Evolutionary conservation across 257 asterid genomes (phyloP).

Genomic region (Nicotiana knightiana): DNA sequence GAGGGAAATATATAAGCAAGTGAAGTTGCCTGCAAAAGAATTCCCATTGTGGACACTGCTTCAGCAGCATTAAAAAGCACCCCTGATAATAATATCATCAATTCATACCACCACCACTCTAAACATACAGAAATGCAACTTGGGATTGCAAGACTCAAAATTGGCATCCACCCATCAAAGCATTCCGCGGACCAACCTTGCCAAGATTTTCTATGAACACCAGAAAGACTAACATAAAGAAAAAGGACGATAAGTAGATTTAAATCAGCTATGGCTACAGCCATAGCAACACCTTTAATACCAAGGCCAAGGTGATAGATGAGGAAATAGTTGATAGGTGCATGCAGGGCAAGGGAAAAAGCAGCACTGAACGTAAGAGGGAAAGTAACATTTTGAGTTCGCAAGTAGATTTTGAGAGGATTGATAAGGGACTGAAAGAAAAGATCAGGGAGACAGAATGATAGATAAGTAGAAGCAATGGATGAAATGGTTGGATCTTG

Average conservation of each 20-base stretch:
- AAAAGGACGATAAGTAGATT: slow-evolving; percentile 24
- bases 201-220: slow-evolving; percentile 22
- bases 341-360: slow-evolving; percentile 40
- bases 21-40: slow-evolving; percentile 55
- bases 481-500: slow-evolving; percentile 54
- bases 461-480: slow-evolving; percentile 45
- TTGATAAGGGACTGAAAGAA: slow-evolving; percentile 43
- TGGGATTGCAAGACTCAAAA: slow-evolving; percentile 36
- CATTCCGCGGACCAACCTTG: slow-evolving; percentile 14
- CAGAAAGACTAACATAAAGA: slow-evolving; percentile 11
- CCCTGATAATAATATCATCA: slow-evolving; percentile 56
- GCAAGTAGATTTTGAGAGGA: slow-evolving; percentile 47
- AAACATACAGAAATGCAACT: slow-evolving; percentile 44
- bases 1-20: slow-evolving; percentile 54
- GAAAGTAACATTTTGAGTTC: slow-evolving; percentile 49
- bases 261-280: slow-evolving; percentile 32
- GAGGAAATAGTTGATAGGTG: slow-evolving; percentile 41
- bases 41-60: slow-evolving; percentile 59
- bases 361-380: slow-evolving; percentile 46
- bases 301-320: slow-evolving; percentile 32
- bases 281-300: slow-evolving; percentile 43
- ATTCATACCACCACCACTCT: slow-evolving; percentile 69
- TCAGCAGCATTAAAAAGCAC: slow-evolving; percentile 39
- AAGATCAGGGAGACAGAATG: slow-evolving; percentile 50
- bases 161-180: slow-evolving; percentile 39